phyloP scores from a whole-genome alignment of 208 protist genomes.

The Endotrypanum monterogeii region DNA sequence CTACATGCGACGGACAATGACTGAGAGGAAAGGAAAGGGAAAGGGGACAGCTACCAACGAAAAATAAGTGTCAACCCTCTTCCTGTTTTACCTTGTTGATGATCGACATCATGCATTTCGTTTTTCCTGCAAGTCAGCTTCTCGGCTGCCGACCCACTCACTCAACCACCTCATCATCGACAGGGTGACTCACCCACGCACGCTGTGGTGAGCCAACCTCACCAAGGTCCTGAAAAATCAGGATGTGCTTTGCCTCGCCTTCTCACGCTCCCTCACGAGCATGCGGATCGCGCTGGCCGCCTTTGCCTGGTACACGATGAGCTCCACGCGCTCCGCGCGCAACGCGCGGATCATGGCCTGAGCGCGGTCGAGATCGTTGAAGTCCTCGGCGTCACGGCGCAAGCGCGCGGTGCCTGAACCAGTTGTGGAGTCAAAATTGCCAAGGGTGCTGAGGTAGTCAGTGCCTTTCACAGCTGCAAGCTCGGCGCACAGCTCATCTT shows the following conservation, averaged over 20 bases:
- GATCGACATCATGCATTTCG: too few relatives aligned
- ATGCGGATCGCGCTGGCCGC: conserved; percentile 76
- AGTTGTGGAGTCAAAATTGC: conserved; percentile 7
- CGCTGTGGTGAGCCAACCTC: neutral
- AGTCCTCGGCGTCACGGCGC: conserved; percentile 15
- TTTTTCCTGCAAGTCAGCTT: too few relatives aligned
- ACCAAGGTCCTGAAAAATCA: neutral
- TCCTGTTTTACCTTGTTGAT: too few relatives aligned
- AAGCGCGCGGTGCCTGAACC: conserved; percentile 20
- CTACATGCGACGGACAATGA: too few relatives aligned
- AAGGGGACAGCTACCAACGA: too few relatives aligned
- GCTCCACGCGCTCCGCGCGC: conserved; percentile 59
- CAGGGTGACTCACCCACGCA: neutral
- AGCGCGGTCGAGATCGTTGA: conserved; percentile 33
- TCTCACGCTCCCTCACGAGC: conserved; percentile 67
- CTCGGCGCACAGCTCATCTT: conserved; percentile 63
- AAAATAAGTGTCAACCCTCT: too few relatives aligned
- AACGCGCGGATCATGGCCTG: conserved; percentile 46
- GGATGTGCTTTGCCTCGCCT: conserved; percentile 18
- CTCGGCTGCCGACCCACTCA: neutral
- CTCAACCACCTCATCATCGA: neutral
- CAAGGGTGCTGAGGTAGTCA: conserved; percentile 71
- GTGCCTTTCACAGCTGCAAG: conserved; percentile 69
- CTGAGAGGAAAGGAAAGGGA: too few relatives aligned
- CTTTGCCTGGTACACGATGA: conserved; percentile 77